Evolutionary conservation across 805 yeast species (phyloP), one percentile per base, ranked within the genome.

Genomic region (Yarrowia sp.): DNA sequence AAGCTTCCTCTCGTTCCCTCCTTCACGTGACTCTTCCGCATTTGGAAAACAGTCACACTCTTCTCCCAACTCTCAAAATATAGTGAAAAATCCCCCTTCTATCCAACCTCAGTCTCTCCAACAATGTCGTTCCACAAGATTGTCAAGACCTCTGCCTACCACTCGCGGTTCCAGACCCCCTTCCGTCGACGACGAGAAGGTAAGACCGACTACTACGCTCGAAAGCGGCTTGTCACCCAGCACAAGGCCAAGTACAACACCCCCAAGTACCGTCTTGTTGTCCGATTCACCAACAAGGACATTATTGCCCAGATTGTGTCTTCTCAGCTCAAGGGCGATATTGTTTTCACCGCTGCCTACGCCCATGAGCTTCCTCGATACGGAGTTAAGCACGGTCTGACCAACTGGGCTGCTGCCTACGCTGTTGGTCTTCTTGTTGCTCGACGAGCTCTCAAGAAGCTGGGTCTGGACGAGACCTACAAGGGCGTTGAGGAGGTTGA

Each of bases 171-270:
- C 96, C 99, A 95, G 86, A 95, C 99, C 81, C 98, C 98, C 73
- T 95, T 92, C 97, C 92, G 99, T 83, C 92, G 99, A 88, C 90
- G 99, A 89, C 90, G 96, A 81, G 98, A 95, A 85, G 99, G 99
- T 85, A 95, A 95, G 88, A 95, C 99, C 80, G 99, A 95, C 82
- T 95, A 92, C 96, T 95, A 92, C 88, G 97, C 95, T 82, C 92
- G 99, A 88, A 95, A 95, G 96, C 92, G 98, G 85, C 85, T 95
- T 79, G 95, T 95, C 78, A 86, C 98, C 77, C 99, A 95, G 86
- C 97, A 93, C 95, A 95, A 95, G 92, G 97, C 97, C 80, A 95
- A 95, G 87, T 95, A 95, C 96, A 88, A 86, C 89, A 80, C 97
- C 79, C 99, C 99, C 83, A 95, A 95, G 87, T 95, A 93, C 90